phyloP scores from a whole-genome alignment of 177 flowering plant genomes.

The Vitis hybrid region DNA sequence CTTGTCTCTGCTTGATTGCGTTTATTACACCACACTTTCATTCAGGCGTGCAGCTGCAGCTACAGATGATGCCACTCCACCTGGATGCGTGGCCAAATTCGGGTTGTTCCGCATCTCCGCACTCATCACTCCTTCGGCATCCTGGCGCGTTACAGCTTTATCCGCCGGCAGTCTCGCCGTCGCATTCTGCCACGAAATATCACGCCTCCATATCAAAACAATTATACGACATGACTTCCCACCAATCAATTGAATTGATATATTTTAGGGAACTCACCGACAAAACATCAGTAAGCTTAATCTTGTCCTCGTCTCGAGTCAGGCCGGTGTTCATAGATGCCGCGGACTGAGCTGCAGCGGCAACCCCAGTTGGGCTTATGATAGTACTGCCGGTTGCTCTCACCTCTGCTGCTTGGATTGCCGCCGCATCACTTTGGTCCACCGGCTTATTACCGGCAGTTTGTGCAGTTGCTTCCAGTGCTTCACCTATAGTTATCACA shows the following conservation, averaged over 20 bases:
- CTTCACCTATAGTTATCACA: constrained; percentile 55
- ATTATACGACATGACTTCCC: too few species aligned
- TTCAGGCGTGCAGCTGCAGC: constrained; percentile 59
- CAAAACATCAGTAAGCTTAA: constrained; percentile 44
- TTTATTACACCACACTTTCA: constrained; percentile 17
- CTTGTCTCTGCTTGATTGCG: background rate
- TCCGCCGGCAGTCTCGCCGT: constrained; percentile 42
- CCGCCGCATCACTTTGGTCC: constrained; percentile 55
- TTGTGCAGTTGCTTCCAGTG: constrained; percentile 42
- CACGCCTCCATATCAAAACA: background rate
- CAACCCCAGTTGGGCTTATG: constrained; percentile 45
- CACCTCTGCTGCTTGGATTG: constrained; percentile 61
- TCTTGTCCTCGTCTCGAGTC: constrained; percentile 33
- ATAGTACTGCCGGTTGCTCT: constrained; percentile 43
- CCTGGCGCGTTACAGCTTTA: constrained; percentile 44
- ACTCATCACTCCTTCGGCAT: constrained; percentile 49
- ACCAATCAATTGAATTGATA: background rate
- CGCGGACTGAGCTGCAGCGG: constrained; percentile 52
- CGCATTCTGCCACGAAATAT: constrained; percentile 32
- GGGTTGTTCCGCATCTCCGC: constrained; percentile 59
- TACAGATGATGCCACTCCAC: constrained; percentile 54
- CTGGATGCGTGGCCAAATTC: constrained; percentile 28
- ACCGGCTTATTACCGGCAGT: constrained; percentile 49
- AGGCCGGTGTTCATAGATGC: constrained; percentile 35
- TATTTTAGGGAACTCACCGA: constrained; percentile 22